phyloP scores from a whole-genome alignment of 1,284 basidiomycete genomes.

The Leccinum pallidistipes region DNA sequence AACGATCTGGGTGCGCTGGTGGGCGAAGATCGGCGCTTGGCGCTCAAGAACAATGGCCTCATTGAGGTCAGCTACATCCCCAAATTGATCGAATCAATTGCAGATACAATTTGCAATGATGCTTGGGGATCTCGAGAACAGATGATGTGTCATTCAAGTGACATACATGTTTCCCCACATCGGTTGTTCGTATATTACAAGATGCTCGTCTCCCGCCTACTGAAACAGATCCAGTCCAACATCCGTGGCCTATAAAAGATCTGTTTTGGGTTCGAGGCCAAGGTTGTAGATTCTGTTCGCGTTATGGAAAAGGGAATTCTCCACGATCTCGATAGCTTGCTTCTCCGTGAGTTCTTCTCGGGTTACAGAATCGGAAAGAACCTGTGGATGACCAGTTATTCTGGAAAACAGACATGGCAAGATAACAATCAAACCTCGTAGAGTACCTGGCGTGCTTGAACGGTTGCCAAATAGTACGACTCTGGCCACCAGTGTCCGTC shows the following conservation, averaged over 20 bases:
- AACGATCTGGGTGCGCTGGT: background rate
- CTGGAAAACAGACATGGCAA: background rate
- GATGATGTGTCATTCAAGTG: background rate
- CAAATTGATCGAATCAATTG: background rate
- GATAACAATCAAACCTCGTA: constrained; percentile 45
- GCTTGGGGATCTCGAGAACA: background rate
- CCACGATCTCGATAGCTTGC: constrained; percentile 30
- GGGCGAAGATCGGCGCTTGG: background rate
- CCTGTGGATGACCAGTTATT: constrained; percentile 15
- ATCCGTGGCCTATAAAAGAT: constrained; percentile 9
- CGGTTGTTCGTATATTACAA: background rate
- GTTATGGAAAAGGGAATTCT: constrained; percentile 34
- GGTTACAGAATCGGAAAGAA: constrained; percentile 24
- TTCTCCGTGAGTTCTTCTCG: constrained; percentile 24
- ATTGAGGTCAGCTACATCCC: background rate
- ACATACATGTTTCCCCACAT: background rate
- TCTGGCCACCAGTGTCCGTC: constrained; percentile 82
- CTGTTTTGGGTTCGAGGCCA: constrained; percentile 26
- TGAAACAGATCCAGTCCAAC: background rate
- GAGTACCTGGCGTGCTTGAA: constrained; percentile 62
- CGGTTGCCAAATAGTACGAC: constrained; percentile 61
- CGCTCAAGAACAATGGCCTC: background rate
- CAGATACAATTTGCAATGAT: background rate
- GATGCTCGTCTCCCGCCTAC: background rate
- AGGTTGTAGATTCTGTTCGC: constrained; percentile 32